Percentiles rank a stretch among this genome's conserved stretches.
Evolutionary conservation across 2,329 filamentous ascomycete genomes (phyloP).

Genomic region (Xylariaceae sp.): DNA sequence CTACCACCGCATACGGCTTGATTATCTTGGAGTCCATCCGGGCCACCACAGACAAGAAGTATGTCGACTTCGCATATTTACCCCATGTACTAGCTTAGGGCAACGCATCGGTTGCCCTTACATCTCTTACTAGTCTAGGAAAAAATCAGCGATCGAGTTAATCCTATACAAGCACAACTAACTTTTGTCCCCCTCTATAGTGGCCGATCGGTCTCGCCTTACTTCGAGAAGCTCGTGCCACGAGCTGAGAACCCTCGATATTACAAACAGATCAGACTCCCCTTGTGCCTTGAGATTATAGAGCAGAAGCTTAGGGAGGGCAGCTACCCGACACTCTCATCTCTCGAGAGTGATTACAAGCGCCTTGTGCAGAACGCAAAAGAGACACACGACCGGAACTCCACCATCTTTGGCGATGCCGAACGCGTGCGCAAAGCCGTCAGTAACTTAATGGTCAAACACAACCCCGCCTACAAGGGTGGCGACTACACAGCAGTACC

Average conservation of each 20-base stretch:
- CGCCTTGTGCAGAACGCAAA: slow-evolving; percentile 86
- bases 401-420: slow-evolving; percentile 74
- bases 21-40: slow-evolving; percentile 72
- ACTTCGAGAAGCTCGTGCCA: slow-evolving; percentile 70
- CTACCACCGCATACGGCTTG: slow-evolving; percentile 67
- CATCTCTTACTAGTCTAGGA: not conserved
- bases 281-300: slow-evolving; percentile 73
- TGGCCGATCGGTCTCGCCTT: slow-evolving; percentile 69
- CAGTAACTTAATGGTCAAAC: slow-evolving; percentile 82
- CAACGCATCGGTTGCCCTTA: too few relatives aligned
- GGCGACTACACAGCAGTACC: slow-evolving; percentile 66
- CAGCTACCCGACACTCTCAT: slow-evolving; percentile 66
- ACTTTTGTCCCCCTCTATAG: slow-evolving; percentile 37
- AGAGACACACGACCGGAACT: slow-evolving; percentile 71
- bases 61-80: slow-evolving; percentile 31
- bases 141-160: not conserved
- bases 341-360: slow-evolving; percentile 81
- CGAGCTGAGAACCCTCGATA: slow-evolving; percentile 66
- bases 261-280: slow-evolving; percentile 72
- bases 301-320: slow-evolving; percentile 68
- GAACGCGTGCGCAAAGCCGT: slow-evolving; percentile 82
- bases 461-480: slow-evolving; percentile 76
- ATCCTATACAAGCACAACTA: slow-evolving; percentile 7
- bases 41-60: slow-evolving; percentile 78
- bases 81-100: not conserved